Evolutionary conservation across 129 eudicot species (phyloP).

Genomic region (Dittrichia graveolens): DNA sequence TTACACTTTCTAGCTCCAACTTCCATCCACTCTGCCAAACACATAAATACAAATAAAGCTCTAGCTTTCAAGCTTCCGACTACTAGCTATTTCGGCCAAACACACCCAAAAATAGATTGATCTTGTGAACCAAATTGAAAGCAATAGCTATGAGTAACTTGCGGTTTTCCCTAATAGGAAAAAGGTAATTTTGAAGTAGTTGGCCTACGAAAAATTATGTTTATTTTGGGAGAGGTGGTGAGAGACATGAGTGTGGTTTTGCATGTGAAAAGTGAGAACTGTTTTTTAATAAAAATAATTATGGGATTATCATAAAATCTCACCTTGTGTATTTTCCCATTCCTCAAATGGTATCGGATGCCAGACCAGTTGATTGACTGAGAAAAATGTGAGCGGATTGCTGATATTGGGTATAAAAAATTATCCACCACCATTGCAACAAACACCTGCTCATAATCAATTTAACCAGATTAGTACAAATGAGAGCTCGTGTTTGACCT

Average conservation of each 20-base stretch:
- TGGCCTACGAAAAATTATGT: background rate
- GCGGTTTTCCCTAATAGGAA: background rate
- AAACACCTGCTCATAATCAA: slow-evolving; percentile 62
- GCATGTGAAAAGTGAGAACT: background rate
- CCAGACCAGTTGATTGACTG: slow-evolving; percentile 98
- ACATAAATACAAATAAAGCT: too few species aligned
- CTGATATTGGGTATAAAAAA: slow-evolving; percentile 79
- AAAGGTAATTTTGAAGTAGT: background rate
- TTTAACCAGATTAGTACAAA: background rate
- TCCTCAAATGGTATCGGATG: slow-evolving; percentile 81
- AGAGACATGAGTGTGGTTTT: background rate
- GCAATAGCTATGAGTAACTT: background rate
- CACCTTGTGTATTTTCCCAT: slow-evolving; percentile 89
- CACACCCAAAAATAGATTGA: background rate
- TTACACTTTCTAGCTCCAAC: background rate
- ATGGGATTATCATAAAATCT: slow-evolving; percentile 12
- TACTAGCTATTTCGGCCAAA: too few species aligned
- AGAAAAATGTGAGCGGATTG: slow-evolving; percentile 86
- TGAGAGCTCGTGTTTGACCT: slow-evolving; percentile 10
- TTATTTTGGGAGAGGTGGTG: background rate
- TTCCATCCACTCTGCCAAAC: too few species aligned
- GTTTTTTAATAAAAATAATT: background rate
- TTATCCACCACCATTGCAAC: slow-evolving; percentile 93
- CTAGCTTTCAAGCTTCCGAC: too few species aligned
- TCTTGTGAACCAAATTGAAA: background rate